Evolutionary conservation across 371 early-diverging fungal species (phyloP).

Genomic region (Syncephalastrum racemosum): DNA sequence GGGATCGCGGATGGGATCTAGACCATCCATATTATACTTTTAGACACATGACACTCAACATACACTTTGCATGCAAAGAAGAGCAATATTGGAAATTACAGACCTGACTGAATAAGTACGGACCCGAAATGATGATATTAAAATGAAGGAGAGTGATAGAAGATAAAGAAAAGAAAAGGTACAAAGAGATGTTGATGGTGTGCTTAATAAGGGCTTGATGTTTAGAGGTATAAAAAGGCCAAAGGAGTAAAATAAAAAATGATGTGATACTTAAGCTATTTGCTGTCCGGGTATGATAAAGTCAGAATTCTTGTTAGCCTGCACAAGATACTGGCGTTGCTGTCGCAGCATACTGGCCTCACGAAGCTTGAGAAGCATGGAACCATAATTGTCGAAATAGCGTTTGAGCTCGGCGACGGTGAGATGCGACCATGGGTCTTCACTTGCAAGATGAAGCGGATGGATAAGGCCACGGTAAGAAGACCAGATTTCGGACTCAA

Average conservation of each 20-base stretch:
- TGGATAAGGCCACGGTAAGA: slow-evolving; percentile 38
- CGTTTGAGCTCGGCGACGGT: slow-evolving; percentile 32
- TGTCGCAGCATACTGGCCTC: slow-evolving; percentile 37
- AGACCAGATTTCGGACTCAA: slow-evolving; percentile 34
- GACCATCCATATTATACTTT: too few relatives aligned
- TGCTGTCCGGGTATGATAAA: too few relatives aligned
- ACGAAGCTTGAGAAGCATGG: slow-evolving; percentile 41
- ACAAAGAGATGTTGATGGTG: too few relatives aligned
- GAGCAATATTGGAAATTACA: too few relatives aligned
- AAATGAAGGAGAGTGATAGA: not conserved
- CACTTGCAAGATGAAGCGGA: slow-evolving; percentile 25
- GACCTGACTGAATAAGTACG: too few relatives aligned
- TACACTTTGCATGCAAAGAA: too few relatives aligned
- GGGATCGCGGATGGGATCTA: too few relatives aligned
- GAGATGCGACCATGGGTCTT: slow-evolving; percentile 24
- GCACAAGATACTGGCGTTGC: slow-evolving; percentile 29
- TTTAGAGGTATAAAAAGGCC: too few relatives aligned
- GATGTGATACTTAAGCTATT: too few relatives aligned
- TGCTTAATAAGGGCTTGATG: too few relatives aligned
- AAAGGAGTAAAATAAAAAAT: too few relatives aligned
- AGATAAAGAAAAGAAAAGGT: not conserved
- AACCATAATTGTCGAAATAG: slow-evolving; percentile 45
- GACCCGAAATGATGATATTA: not conserved
- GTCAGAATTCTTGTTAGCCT: slow-evolving; percentile 13
- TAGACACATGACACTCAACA: too few relatives aligned